Evolutionary conservation across 768 basidiomycete genomes (phyloP).

Genomic region (Auricularia cornea): DNA sequence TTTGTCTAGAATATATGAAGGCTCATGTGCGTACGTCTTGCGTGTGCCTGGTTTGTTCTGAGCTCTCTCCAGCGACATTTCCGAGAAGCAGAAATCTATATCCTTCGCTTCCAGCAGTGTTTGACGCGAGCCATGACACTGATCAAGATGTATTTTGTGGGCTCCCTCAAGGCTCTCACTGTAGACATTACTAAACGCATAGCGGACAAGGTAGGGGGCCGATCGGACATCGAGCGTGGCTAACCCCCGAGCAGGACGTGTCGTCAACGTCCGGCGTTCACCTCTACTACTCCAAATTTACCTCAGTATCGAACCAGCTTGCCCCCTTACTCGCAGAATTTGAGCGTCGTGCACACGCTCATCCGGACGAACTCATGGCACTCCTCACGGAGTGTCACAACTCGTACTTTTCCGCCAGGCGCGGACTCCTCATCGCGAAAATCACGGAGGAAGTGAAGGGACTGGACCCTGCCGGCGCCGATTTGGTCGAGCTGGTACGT

Average conservation of each 20-base stretch:
- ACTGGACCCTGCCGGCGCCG: constrained; percentile 68
- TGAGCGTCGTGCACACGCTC: constrained; percentile 62
- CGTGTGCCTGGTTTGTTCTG: neutral
- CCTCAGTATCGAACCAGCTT: constrained; percentile 58
- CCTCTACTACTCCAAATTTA: constrained; percentile 85
- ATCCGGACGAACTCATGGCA: constrained; percentile 78
- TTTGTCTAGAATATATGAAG: constrained; percentile 86
- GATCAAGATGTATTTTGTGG: constrained; percentile 94
- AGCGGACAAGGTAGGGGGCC: constrained; percentile 64
- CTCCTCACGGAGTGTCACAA: constrained; percentile 80
- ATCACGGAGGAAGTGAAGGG: constrained; percentile 76
- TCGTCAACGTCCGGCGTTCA: constrained; percentile 74
- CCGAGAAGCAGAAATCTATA: constrained; percentile 85
- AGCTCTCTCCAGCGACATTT: constrained; percentile 61
- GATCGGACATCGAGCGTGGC: neutral
- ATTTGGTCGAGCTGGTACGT: constrained; percentile 83
- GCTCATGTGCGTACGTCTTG: constrained; percentile 54
- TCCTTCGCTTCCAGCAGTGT: constrained; percentile 97
- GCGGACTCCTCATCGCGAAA: constrained; percentile 59
- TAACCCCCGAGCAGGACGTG: constrained; percentile 43
- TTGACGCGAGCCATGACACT: constrained; percentile 97
- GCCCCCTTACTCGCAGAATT: constrained; percentile 77
- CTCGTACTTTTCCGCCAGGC: constrained; percentile 73
- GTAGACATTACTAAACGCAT: constrained; percentile 69
- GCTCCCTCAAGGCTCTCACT: constrained; percentile 68